Percentiles rank a stretch among this genome's conserved stretches.
Conservation (phyloP, 768 basidiomycete genomes). For the Sutorius australiensis region DNA sequence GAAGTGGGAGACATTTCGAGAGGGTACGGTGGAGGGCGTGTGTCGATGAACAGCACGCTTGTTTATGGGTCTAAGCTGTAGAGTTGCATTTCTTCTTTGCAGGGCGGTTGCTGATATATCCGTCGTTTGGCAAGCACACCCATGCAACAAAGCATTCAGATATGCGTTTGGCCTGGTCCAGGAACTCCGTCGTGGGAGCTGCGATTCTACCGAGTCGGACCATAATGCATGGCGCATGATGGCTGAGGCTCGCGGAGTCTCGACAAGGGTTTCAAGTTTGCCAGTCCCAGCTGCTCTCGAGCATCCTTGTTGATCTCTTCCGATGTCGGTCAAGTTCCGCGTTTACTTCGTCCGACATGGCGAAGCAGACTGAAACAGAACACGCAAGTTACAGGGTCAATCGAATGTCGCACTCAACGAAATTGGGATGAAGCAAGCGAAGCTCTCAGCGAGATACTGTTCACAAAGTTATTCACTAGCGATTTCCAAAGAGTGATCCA, state of each 20-base stretch:
- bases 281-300: neutral
- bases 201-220: neutral
- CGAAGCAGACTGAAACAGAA: constrained; percentile 63
- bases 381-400: constrained; percentile 67
- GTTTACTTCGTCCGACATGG: constrained; percentile 70
- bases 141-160: too few relatives aligned
- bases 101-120: constrained; percentile 34
- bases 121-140: too few relatives aligned
- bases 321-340: constrained; percentile 32
- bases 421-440: constrained; percentile 55
- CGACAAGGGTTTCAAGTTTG: neutral
- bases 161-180: too few relatives aligned
- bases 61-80: constrained; percentile 21
- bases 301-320: neutral
- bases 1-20: constrained; percentile 18
- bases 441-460: constrained; percentile 48
- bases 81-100: neutral
- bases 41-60: constrained; percentile 15
- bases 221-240: too few relatives aligned
- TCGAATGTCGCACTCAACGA: constrained; percentile 60
- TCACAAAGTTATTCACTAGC: constrained; percentile 56
- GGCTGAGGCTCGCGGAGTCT: too few relatives aligned
- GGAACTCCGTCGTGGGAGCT: neutral
- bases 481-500: constrained; percentile 61
- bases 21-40: constrained; percentile 1